Evolutionary conservation across 2,329 filamentous ascomycete genomes (phyloP), one percentile per base, ranked within the genome.

Genomic region (Niveomyces coronatus): DNA sequence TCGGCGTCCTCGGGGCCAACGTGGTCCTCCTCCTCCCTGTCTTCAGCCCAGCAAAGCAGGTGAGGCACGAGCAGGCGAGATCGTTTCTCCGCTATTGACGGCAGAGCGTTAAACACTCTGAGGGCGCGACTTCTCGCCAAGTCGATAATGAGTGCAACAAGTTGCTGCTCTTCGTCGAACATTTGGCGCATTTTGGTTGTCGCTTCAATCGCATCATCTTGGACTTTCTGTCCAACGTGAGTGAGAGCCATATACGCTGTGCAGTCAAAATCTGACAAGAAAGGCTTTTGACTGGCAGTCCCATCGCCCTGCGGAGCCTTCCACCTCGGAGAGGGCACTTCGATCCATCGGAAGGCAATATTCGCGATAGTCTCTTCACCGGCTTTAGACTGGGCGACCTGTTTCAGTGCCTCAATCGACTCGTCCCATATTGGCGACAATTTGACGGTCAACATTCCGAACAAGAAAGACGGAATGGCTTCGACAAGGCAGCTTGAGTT

Each of bases 361-460:
- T 75, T 69, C 2, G 80, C 76, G 26, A 95, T 70, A 14, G 72
- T 65, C 22, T 81, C 77, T 53, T 95, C 87, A 16, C 85, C 86
- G 27, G 64, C 60, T 46, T 82, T 79, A 16, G 70, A 71, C 47
- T 84, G 72, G 15, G 79, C 74, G 38, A 98, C 78, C 36, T 80
- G 70, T 51, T 85, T 82, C 51, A 98, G 62, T 1, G 84, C 78
- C 39, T 78, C 73, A 35, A 82, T 76, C 1, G 85, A 75, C 50
- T 94, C 85, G 43, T 94, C 85, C 85, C 89, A 95, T 5, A 93
- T 68, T 24, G 86, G 86, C 1, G 87, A 75, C 46, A 95, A 69
- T 48, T 82, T 85, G 34, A 94, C 78, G 1, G 88, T 91, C 43
- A 96, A 70, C 59, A 95, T 73, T 34, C 91, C 91, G 49, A 95